Conservation (phyloP, 2,329 filamentous ascomycete species). For the Myriangium duriaei region DNA sequence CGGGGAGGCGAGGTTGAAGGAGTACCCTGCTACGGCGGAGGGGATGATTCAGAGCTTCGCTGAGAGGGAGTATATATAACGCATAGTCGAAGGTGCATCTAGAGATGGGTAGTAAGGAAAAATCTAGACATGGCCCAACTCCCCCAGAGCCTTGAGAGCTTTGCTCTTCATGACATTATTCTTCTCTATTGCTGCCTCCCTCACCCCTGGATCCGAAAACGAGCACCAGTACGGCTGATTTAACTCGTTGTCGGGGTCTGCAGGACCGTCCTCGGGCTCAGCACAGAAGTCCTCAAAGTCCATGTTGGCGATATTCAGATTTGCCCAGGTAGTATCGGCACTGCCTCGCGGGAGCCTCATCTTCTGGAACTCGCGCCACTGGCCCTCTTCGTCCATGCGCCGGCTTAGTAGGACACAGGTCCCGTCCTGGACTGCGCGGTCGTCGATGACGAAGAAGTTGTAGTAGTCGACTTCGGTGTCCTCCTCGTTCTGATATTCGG, state of each 20-base stretch:
- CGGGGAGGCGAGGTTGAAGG: slow-evolving; percentile 63
- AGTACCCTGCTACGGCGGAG: slow-evolving; percentile 70
- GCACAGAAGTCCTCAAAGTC: neutral
- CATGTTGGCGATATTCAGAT: neutral
- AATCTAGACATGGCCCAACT: neutral
- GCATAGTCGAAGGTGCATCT: too few relatives aligned
- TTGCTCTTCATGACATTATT: neutral
- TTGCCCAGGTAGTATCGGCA: neutral
- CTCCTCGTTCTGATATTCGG: neutral
- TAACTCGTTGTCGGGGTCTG: neutral
- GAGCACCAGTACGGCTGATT: too few relatives aligned
- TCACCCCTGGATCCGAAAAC: too few relatives aligned
- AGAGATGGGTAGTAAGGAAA: too few relatives aligned
- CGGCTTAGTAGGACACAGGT: neutral
- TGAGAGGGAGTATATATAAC: slow-evolving; percentile 26
- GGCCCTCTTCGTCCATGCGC: neutral
- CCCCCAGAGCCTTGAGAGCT: neutral
- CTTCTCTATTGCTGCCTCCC: too few relatives aligned
- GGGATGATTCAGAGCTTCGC: slow-evolving; percentile 70
- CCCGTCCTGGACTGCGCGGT: neutral
- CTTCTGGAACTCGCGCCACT: neutral
- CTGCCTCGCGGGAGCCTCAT: neutral
- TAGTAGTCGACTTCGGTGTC: neutral
- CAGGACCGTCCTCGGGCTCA: neutral
- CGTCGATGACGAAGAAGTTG: neutral